A percentile compares a stretch with the other conserved stretches of the same genome.
Evolutionary conservation across 352 stramenopile species (phyloP).

Genomic region (Globisporangium alternatum): DNA sequence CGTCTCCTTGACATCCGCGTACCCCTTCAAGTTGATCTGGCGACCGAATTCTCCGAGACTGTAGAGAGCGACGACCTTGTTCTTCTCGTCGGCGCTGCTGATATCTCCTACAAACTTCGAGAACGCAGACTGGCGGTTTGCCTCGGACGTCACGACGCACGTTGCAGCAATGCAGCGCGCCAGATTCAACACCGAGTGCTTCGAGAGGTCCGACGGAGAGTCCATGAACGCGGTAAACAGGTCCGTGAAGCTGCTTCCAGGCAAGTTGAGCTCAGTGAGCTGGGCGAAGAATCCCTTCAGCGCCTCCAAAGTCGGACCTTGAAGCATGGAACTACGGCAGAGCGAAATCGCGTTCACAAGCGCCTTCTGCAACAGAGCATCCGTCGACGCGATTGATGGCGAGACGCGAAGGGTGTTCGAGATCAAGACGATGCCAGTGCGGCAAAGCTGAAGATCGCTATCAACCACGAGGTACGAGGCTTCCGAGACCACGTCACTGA

Average conservation of each 20-base stretch:
- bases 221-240: constrained; percentile 84
- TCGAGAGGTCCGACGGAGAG: constrained; percentile 60
- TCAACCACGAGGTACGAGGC: constrained; percentile 90
- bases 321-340: constrained; percentile 90
- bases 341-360: constrained; percentile 85
- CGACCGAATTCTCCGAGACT: constrained; percentile 95
- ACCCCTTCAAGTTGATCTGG: constrained; percentile 85
- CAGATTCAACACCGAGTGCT: constrained; percentile 94
- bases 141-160: constrained; percentile 50
- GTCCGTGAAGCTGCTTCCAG: constrained; percentile 76
- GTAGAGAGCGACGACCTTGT: constrained; percentile 91
- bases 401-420: constrained; percentile 72
- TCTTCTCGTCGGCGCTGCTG: constrained; percentile 49
- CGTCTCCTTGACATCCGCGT: constrained; percentile 85
- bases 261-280: constrained; percentile 51
- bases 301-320: constrained; percentile 69
- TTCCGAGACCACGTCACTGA: constrained; percentile 90
- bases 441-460: constrained; percentile 96
- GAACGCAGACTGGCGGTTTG: constrained; percentile 69
- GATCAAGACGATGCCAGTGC: constrained; percentile 90
- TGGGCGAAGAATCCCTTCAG: constrained; percentile 65
- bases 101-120: constrained; percentile 73
- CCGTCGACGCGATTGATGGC: constrained; percentile 46
- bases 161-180: constrained; percentile 91
- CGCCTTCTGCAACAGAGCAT: constrained; percentile 61